phyloP scores from a whole-genome alignment of 2,329 filamentous ascomycete species.

The Drechslera avenae region DNA sequence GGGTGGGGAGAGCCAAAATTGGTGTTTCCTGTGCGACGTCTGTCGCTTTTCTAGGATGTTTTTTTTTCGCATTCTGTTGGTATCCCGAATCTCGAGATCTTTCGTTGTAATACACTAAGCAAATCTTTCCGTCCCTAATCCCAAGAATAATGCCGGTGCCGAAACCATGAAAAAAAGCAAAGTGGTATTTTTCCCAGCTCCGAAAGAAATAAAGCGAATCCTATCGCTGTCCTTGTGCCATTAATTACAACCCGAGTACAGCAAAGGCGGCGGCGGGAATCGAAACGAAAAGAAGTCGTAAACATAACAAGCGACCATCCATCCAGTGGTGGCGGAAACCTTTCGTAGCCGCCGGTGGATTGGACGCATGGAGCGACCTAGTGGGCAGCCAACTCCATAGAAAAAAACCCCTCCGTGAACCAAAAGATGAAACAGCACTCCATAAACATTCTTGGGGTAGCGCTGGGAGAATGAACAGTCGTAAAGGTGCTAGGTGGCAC shows the following conservation, averaged over 20 bases:
- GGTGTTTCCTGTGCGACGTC: conserved; percentile 21
- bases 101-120: conserved; percentile 29
- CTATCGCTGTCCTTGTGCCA: conserved; percentile 42
- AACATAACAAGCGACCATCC: conserved; percentile 27
- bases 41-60: conserved; percentile 26
- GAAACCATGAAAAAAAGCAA: conserved; percentile 1
- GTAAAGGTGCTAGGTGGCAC: conserved; percentile 33
- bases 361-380: conserved; percentile 23
- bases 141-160: conserved; percentile 31
- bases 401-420: conserved; percentile 42
- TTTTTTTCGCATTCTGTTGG: conserved; percentile 34
- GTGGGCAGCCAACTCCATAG: conserved; percentile 25
- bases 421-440: conserved; percentile 24
- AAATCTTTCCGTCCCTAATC: conserved; percentile 18
- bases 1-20: background rate
- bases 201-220: conserved; percentile 30
- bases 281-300: conserved; percentile 34
- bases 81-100: conserved; percentile 26
- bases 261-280: conserved; percentile 29
- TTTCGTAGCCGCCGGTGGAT: conserved; percentile 9
- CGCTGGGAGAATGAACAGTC: conserved; percentile 35
- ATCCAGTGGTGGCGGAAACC: conserved; percentile 12
- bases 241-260: conserved; percentile 46
- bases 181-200: conserved; percentile 28
- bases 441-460: conserved; percentile 35